phyloP scores from a whole-genome alignment of 768 basidiomycete species.

The Mycena crocata region DNA sequence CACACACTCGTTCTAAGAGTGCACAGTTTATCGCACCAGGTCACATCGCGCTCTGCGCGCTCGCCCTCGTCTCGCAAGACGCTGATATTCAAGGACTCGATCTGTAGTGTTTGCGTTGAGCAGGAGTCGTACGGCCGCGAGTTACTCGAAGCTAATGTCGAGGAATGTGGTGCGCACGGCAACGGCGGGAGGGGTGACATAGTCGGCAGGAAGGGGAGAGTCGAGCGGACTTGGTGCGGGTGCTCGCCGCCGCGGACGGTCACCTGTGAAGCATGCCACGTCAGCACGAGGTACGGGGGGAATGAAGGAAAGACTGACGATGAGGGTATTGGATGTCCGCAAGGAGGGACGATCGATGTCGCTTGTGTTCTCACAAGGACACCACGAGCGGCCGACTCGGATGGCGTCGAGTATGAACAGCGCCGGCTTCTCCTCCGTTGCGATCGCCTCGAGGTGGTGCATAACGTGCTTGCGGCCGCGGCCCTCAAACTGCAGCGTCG shows the following conservation, averaged over 20 bases:
- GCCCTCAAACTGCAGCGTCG: slow-evolving; percentile 2
- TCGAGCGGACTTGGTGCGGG: slow-evolving; percentile 31
- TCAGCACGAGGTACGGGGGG: background rate
- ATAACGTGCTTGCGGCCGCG: slow-evolving; percentile 16
- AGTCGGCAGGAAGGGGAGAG: slow-evolving; percentile 26
- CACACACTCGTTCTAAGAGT: too few species aligned
- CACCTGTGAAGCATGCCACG: slow-evolving; percentile 1
- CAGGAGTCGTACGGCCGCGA: too few species aligned
- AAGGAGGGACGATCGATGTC: slow-evolving; percentile 28
- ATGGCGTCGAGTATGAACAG: slow-evolving; percentile 29
- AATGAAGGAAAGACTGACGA: slow-evolving; percentile 9
- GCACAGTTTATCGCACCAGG: too few species aligned
- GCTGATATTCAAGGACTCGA: too few species aligned
- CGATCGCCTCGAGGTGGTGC: background rate
- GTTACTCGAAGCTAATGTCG: too few species aligned
- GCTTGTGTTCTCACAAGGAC: slow-evolving; percentile 17
- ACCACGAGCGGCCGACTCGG: slow-evolving; percentile 23
- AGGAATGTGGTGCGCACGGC: slow-evolving; percentile 29
- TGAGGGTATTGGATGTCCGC: slow-evolving; percentile 19
- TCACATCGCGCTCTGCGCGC: too few species aligned
- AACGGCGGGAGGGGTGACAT: slow-evolving; percentile 10
- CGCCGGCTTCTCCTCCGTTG: slow-evolving; percentile 8
- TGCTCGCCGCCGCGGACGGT: slow-evolving; percentile 26
- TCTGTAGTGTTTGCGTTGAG: too few species aligned
- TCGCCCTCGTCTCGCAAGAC: too few species aligned